These are phyloP conservation scores for Diaporthe batatas DNA, from an alignment of 2,329 filamentous ascomycete species.

Conservation along the genomic window DNA sequence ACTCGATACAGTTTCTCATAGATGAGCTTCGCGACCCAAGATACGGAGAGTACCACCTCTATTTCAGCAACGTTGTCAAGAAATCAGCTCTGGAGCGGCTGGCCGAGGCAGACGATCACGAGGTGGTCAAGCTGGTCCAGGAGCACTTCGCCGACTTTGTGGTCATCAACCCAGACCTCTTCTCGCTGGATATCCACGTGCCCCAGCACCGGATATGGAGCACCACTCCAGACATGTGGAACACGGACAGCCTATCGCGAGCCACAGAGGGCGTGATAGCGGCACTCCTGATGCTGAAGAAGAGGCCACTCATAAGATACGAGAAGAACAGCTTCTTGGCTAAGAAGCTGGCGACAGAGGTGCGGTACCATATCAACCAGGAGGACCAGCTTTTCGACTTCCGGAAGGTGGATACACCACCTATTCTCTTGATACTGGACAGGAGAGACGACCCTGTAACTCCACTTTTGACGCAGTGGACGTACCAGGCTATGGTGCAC, in stretches of 20 bases:
- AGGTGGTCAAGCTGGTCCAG: slow-evolving; percentile 93
- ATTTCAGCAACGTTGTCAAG: slow-evolving; percentile 97
- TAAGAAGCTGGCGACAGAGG: slow-evolving; percentile 93
- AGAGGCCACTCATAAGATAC: slow-evolving; percentile 94
- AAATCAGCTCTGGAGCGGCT: slow-evolving; percentile 95
- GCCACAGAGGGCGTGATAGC: slow-evolving; percentile 90
- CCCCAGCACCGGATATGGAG: slow-evolving; percentile 86
- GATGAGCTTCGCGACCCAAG: slow-evolving; percentile 96
- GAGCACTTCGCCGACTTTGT: slow-evolving; percentile 98
- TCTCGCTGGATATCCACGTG: slow-evolving; percentile 80
- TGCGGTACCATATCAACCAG: slow-evolving; percentile 92
- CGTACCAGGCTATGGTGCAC: slow-evolving; percentile 99
- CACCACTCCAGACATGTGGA: slow-evolving; percentile 86
- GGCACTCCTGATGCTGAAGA: slow-evolving; percentile 89
- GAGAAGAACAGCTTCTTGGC: slow-evolving; percentile 90
- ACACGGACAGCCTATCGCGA: slow-evolving; percentile 86
- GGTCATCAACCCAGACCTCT: slow-evolving; percentile 94
- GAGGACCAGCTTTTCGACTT: slow-evolving; percentile 98
- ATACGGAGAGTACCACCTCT: slow-evolving; percentile 97
- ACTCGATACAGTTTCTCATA: slow-evolving; percentile 92
- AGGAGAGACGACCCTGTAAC: slow-evolving; percentile 95
- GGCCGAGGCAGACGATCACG: slow-evolving; percentile 96
- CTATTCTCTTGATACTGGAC: slow-evolving; percentile 91
- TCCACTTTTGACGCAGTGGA: slow-evolving; percentile 96
- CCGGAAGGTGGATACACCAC: slow-evolving; percentile 91